Evolutionary conservation across 2,329 filamentous ascomycete species (phyloP), one percentile per base, ranked within the genome.

Genomic region (Cladophialophora carrionii): DNA sequence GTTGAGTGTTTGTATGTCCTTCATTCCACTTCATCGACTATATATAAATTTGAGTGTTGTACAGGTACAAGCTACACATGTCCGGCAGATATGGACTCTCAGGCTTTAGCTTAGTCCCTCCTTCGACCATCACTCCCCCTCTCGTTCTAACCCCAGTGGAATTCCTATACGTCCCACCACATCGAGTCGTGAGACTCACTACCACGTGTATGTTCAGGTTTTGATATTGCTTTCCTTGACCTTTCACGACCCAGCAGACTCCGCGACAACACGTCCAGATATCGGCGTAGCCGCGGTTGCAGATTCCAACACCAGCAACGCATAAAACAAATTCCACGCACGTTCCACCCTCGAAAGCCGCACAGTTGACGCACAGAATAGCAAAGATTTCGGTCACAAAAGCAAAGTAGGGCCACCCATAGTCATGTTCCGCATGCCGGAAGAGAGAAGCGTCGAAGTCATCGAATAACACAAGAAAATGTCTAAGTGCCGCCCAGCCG

Each of bases 381-480:
- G 24, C 9, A 22, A 29, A 24, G 9, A 4, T 29, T 51, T 49
- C 12, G 10, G 48, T 51, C 9, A 8, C 48, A 52, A 37, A 60
- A 60, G 52, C 57, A 60, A 20, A 52, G 34, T 20, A 41, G 53
- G 37, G 57, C 57, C 57, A 31, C 46, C 57, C 57, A 43, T 60
- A 53, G 48, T 60, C 57, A 12, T 60, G 26, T 60, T 60, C 48
- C 48, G 48, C 24, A 51, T 41, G 4, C 5, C n/a, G 31, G 48
- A 52, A 52, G n/a, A 60, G 22, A 37, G 22, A 60, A 60, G 57
- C 49, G 29, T 60, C 31, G 46, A 60, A 52, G 32, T 60, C 57
- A 37, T 60, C 26, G 57, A 22, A 43, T 60, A 60, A 60, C 46
- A 31, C 46, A 37, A 51, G 22, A 60, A 22, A 26, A 60, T 9